Evolutionary conservation across 1,139 yeast genomes (phyloP).

Genomic region (Pichia sorboxylosa): DNA sequence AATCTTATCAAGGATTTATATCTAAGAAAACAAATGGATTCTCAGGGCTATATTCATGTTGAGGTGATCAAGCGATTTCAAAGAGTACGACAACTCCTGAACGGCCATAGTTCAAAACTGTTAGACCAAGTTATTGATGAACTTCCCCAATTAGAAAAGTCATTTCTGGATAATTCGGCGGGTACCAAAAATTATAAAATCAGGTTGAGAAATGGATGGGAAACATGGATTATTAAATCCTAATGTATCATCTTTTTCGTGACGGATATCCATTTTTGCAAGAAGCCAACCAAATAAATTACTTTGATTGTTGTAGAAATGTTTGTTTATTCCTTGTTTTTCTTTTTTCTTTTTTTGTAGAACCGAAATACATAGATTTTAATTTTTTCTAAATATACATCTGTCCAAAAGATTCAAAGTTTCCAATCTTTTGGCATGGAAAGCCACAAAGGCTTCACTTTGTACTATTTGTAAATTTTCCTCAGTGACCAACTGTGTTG

Average conservation of each 20-base stretch:
- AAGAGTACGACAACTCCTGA: constrained; percentile 48
- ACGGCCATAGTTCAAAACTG: too few species aligned
- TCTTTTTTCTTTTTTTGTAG: too few species aligned
- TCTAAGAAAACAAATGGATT: constrained; percentile 66
- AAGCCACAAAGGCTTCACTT: constrained; percentile 13
- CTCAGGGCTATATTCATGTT: constrained; percentile 58
- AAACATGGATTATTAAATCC: constrained; percentile 34
- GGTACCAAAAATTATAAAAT: constrained; percentile 23
- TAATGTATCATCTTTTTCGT: too few species aligned
- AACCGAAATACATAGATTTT: not conserved
- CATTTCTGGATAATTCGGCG: too few species aligned
- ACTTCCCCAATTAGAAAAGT: too few species aligned
- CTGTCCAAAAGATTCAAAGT: constrained; percentile 16
- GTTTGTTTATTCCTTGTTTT: too few species aligned
- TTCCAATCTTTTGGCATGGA: constrained; percentile 16
- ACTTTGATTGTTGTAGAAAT: too few species aligned
- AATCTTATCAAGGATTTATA: constrained; percentile 72
- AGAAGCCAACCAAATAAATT: too few species aligned
- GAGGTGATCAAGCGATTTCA: constrained; percentile 55
- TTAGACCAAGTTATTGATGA: too few species aligned
- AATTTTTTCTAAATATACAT: constrained; percentile 11
- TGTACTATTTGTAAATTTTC: constrained; percentile 11
- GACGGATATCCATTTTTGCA: too few species aligned
- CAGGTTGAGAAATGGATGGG: constrained; percentile 33
- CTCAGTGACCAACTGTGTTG: constrained; percentile 1